These are phyloP conservation scores for Wilcoxina mikolae DNA, from an alignment of 495 filamentous ascomycete species.

Conservation along the genomic window DNA sequence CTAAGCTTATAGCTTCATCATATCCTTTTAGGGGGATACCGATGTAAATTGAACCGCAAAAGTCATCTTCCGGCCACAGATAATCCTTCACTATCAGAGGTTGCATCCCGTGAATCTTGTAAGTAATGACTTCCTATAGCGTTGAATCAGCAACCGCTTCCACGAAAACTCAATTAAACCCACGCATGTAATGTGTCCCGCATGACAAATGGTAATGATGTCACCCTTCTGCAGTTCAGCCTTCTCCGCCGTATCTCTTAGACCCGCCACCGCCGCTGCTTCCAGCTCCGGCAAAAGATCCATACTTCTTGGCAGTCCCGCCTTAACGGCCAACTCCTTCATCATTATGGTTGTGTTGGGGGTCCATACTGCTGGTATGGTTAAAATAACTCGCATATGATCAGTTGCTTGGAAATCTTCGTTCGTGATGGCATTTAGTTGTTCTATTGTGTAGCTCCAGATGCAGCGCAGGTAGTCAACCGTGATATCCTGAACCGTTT, in stretches of 20 bases:
- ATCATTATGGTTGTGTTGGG: neutral
- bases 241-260: neutral
- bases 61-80: neutral
- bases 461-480: neutral
- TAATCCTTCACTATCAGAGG: neutral
- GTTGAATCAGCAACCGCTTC: neutral
- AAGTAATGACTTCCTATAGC: neutral
- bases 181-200: neutral
- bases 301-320: neutral
- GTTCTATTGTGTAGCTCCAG: neutral
- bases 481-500: neutral
- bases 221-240: neutral
- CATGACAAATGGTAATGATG: constrained; percentile 1
- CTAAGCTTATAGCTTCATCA: neutral
- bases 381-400: neutral
- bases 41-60: neutral
- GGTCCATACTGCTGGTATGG: neutral
- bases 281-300: neutral
- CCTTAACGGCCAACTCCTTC: neutral
- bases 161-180: neutral
- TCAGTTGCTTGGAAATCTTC: neutral
- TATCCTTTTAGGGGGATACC: neutral
- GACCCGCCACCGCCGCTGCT: neutral
- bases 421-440: neutral
- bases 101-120: neutral